A percentile compares a stretch with the other conserved stretches of the same genome.
Conservation (phyloP, 805 yeast species). For the Zygoascus biomembranicola region DNA sequence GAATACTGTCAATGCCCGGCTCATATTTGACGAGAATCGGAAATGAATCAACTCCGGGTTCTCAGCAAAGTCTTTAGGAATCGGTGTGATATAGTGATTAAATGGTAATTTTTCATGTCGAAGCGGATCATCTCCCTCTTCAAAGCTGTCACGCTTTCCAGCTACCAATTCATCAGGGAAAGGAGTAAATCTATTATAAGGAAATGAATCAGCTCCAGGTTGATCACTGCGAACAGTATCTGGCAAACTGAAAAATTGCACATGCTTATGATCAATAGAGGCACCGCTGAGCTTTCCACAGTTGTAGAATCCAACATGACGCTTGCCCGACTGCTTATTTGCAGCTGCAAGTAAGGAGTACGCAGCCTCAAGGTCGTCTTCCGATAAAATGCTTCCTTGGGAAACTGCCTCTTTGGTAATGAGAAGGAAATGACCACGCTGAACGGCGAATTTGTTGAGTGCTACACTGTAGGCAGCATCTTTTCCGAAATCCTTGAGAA, state of each 20-base stretch:
- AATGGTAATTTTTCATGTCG: constrained; percentile 56
- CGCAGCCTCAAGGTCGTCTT: constrained; percentile 57
- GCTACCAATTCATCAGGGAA: constrained; percentile 16
- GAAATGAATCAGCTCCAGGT: constrained; percentile 14
- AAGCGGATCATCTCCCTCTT: constrained; percentile 44
- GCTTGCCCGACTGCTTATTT: constrained; percentile 35
- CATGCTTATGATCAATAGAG: constrained; percentile 88
- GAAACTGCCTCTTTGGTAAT: constrained; percentile 67
- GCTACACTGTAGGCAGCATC: constrained; percentile 50
- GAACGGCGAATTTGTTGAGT: constrained; percentile 81
- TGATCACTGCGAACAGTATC: constrained; percentile 10
- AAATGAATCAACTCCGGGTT: constrained; percentile 52
- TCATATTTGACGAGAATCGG: constrained; percentile 64
- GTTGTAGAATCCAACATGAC: constrained; percentile 79
- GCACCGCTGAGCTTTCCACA: constrained; percentile 87
- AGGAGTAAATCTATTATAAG: constrained; percentile 34
- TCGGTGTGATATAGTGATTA: constrained; percentile 73
- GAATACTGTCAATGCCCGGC: constrained; percentile 58
- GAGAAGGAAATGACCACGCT: constrained; percentile 67
- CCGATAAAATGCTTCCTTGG: constrained; percentile 65
- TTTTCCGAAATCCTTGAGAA: constrained; percentile 42
- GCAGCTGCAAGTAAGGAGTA: constrained; percentile 46
- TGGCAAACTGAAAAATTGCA: constrained; percentile 77
- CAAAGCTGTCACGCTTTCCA: constrained; percentile 15
- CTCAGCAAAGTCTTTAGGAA: constrained; percentile 41